These are phyloP conservation scores for Anacardium occidentale DNA, from an alignment of 345 rosid genomes.

Conservation along the genomic window DNA sequence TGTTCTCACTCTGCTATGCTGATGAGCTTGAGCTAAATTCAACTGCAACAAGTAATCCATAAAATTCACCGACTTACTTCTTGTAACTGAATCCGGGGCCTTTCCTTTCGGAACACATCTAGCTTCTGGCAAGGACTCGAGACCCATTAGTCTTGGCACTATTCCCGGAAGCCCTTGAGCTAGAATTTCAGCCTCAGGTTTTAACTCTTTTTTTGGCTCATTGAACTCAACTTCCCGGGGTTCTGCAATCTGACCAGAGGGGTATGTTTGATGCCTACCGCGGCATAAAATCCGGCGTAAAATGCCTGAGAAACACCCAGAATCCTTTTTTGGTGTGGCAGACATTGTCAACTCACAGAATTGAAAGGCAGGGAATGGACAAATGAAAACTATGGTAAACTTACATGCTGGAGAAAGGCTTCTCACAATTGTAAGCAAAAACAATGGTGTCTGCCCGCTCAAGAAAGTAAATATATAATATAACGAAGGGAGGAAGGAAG, in stretches of 20 bases:
- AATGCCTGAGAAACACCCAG: slow-evolving; percentile 65
- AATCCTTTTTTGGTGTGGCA: slow-evolving; percentile 29
- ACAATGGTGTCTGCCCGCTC: neutral
- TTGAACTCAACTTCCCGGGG: slow-evolving; percentile 18
- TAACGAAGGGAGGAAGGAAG: neutral
- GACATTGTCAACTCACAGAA: slow-evolving; percentile 26
- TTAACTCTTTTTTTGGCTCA: slow-evolving; percentile 23
- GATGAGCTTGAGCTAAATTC: slow-evolving; percentile 32
- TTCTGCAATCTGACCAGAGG: slow-evolving; percentile 42
- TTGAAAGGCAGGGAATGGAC: slow-evolving; percentile 1
- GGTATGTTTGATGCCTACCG: slow-evolving; percentile 70
- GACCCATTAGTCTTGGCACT: slow-evolving; percentile 87
- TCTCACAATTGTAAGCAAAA: neutral
- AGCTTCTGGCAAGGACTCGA: slow-evolving; percentile 58
- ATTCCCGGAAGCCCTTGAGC: slow-evolving; percentile 41
- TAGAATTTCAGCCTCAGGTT: slow-evolving; percentile 18
- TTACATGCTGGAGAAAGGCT: slow-evolving; percentile 10
- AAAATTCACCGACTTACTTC: slow-evolving; percentile 87
- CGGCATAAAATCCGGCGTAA: slow-evolving; percentile 63
- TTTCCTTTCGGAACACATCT: slow-evolving; percentile 38
- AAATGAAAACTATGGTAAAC: slow-evolving; percentile 9
- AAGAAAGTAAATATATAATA: neutral
- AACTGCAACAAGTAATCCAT: slow-evolving; percentile 66
- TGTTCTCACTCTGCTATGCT: slow-evolving; percentile 59
- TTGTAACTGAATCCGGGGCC: slow-evolving; percentile 43